Evolutionary conservation across 2,329 filamentous ascomycete genomes (phyloP), one percentile per base, ranked within the genome.

Genomic region (Ceratocystiopsis sp.): DNA sequence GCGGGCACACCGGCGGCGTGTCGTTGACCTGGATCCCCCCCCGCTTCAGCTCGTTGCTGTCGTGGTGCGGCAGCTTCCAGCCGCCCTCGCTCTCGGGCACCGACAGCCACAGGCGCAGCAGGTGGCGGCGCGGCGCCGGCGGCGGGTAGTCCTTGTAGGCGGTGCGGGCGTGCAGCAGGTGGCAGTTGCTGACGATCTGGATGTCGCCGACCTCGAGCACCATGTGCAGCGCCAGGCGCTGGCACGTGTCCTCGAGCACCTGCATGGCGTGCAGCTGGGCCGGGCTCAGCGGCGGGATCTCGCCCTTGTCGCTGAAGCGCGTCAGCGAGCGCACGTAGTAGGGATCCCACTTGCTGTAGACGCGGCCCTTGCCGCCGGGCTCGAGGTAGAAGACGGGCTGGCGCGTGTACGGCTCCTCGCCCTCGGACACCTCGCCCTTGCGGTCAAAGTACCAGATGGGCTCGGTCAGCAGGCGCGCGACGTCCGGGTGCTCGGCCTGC

Each of bases 371-470:
- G 8, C 72, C 69, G 8, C 69, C 73, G 6, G 71, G 74, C 64
- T 93, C 84, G 4, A 86, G 64, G 58, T 86, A 93, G 52, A 91
- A 74, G 16, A 93, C 74, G 13, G 73, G 69, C 32, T 79, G 75
- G 37, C 70, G 68, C 52, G 84, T 82, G 61, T 77, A 93, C 45
- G 78, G 76, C 43, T 87, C 74, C 59, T 93, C 70, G 13, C 83
- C 84, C 14, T 67, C 63, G 18, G 76, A 82, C 1, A 73, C 75
- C 65, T 93, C 85, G 12, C 85, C 85, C 65, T 93, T 93, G 43
- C 85, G 79, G 61, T 93, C 85, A 58, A 93, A 89, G 64, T 93
- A 91, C 85, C 85, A 93, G 49, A 85, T 75, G 1, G 85, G 84
- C 57, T 78, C 63, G 1, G 81, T 80, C 42, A 93, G 66, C 7